Evolutionary conservation across 2,329 filamentous ascomycete genomes (phyloP), one percentile per base, ranked within the genome.

Genomic region (Clonostachys sp.): DNA sequence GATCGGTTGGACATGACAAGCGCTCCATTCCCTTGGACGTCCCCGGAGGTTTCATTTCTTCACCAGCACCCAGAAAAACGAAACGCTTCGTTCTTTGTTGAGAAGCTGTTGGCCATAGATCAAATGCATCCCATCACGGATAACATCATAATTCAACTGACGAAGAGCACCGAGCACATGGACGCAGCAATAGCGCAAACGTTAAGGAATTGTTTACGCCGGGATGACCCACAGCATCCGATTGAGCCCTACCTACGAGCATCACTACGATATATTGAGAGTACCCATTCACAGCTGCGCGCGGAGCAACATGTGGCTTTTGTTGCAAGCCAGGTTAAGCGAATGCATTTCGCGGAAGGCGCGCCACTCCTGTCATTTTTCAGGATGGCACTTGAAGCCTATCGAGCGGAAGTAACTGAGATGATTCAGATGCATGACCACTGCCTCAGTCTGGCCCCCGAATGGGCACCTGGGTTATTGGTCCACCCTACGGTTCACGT

Each of bases 21-120:
- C 51, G 24, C 51, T 6, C 54, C 62, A 5, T 70, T 78, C 41
- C 68, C 68, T 2, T 74, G 78, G 59, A 74, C 72, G 4, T 55
- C 59, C 1, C 51, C 57, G 0, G 80, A 84, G 56, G 64, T 75
- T 12, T 62, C 70, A 30, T 54, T 74, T 3, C 52, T 83, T 3
- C 66, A 73, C 48, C 61, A 62, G 35, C 66, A 74, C 35, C 60
- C 52, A 55, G 62, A 61, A 35, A 49, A 52, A 2, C 56, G 57
- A 4, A 44, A 53, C 3, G 47, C 53, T 17, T 81, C 77, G 51
- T 66, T 82, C n/a, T 81, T 87, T 45, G 61, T 86, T 20, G 81
- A 83, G 57, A 89, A 86, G 59, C 70, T 91, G 24, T 70, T 91
- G 30, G 69, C 71, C 17, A 72, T 86, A 44, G 76, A 84, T 51